Evolutionary conservation across 352 stramenopile species (phyloP).

Genomic region (Albugo candida): DNA sequence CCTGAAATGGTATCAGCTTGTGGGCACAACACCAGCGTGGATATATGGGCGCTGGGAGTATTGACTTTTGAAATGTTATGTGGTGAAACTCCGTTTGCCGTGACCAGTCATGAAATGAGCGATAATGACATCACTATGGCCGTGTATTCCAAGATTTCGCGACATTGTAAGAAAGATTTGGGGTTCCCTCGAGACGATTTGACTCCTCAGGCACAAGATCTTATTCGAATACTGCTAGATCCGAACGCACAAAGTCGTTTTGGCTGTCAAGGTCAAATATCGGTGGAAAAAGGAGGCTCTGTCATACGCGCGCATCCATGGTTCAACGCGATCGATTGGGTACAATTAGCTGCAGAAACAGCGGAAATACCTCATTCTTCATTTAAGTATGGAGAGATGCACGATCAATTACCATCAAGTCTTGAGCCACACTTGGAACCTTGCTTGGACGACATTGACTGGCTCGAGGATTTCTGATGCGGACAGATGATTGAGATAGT

Average conservation of each 20-base stretch:
- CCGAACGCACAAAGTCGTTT: conserved; percentile 44
- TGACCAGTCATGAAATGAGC: conserved; percentile 34
- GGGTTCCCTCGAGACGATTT: conserved; percentile 31
- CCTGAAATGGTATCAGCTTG: conserved; percentile 76
- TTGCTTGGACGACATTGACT: conserved; percentile 37
- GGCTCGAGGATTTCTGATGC: conserved; percentile 52
- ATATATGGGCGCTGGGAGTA: conserved; percentile 74
- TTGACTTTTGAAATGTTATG: conserved; percentile 76
- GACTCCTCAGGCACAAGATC: conserved; percentile 26
- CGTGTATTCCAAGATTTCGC: conserved; percentile 73
- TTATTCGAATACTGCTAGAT: conserved; percentile 50
- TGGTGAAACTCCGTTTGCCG: conserved; percentile 66
- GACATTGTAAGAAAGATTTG: conserved; percentile 37
- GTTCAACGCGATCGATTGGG: conserved; percentile 63
- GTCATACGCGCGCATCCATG: conserved; percentile 62
- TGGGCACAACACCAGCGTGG: conserved; percentile 50
- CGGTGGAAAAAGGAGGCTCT: conserved; percentile 58
- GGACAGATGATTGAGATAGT: too few relatives aligned
- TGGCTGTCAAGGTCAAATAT: conserved; percentile 47
- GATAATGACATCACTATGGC: conserved; percentile 73
- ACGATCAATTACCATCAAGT: conserved; percentile 16
- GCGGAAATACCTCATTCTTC: conserved; percentile 20
- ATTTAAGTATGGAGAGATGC: conserved; percentile 41
- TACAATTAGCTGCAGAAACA: conserved; percentile 55
- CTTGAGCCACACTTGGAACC: conserved; percentile 33